These are phyloP conservation scores for Aspergillus sp. DNA, from an alignment of 2,329 filamentous ascomycete species.

Conservation along the genomic window DNA sequence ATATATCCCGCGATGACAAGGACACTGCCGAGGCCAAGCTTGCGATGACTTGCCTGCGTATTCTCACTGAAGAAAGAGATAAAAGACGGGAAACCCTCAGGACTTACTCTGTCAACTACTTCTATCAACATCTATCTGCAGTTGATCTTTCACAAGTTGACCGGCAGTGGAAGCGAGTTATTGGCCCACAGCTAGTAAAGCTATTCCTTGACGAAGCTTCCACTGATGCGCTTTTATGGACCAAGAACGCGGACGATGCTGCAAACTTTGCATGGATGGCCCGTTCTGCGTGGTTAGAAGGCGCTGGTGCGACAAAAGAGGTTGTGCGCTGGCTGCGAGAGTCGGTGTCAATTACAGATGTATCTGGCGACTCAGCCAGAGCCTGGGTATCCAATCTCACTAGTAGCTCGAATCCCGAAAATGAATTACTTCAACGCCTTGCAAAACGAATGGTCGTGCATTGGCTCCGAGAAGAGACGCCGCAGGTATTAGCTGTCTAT, in stretches of 20 bases:
- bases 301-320: constrained; percentile 10
- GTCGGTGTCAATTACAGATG: constrained; percentile 20
- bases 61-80: constrained; percentile 15
- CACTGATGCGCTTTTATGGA: constrained; percentile 20
- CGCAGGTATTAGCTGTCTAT: constrained; percentile 6
- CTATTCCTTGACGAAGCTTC: constrained; percentile 20
- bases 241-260: constrained; percentile 3
- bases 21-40: constrained; percentile 20
- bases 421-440: constrained; percentile 20
- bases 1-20: constrained; percentile 24
- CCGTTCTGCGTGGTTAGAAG: constrained; percentile 19
- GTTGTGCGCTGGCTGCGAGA: constrained; percentile 24
- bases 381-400: constrained; percentile 23
- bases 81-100: constrained; percentile 9
- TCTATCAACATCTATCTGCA: constrained; percentile 19
- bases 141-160: constrained; percentile 25
- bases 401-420: constrained; percentile 13
- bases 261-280: constrained; percentile 13
- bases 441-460: constrained; percentile 24
- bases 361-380: constrained; percentile 13
- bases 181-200: constrained; percentile 22
- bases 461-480: constrained; percentile 18
- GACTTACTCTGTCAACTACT: constrained; percentile 14
- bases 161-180: constrained; percentile 19
- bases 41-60: constrained; percentile 17